phyloP scores from a whole-genome alignment of 2,329 filamentous ascomycete genomes.

The Teratosphaeria nubilosa region DNA sequence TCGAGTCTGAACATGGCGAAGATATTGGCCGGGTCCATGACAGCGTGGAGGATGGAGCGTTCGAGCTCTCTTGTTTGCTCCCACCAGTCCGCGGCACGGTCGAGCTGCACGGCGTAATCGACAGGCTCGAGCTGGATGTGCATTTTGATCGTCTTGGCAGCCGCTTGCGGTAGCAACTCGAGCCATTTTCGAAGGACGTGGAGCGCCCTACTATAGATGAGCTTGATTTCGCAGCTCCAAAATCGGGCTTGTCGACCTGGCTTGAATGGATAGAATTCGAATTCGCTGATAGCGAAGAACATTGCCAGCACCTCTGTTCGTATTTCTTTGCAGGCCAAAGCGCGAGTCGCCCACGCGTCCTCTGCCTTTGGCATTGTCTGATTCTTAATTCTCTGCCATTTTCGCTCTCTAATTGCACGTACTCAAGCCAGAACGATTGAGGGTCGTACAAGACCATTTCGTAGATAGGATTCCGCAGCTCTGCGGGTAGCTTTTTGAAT shows the following conservation, averaged over 20 bases:
- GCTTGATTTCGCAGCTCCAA: no score
- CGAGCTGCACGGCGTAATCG: no score
- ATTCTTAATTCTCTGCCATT: neutral
- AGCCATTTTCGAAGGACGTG: neutral
- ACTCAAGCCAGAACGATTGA: no score
- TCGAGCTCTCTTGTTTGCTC: neutral
- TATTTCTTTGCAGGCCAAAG: neutral
- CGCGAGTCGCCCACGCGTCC: neutral
- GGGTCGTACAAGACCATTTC: neutral
- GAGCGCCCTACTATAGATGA: neutral
- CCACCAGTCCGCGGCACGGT: no score
- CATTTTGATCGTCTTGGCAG: neutral
- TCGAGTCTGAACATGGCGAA: neutral
- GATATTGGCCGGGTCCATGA: neutral
- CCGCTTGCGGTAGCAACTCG: neutral
- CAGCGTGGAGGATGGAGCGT: neutral
- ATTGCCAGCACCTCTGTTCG: neutral
- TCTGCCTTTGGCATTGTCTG: neutral
- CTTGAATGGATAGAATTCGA: neutral
- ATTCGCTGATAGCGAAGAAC: neutral
- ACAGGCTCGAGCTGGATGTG: neutral
- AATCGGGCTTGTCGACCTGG: no score
- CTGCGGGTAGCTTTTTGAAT: neutral
- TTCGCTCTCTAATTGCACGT: no score
- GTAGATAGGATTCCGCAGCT: constrained; percentile 2